Percentiles rank a stretch among this genome's conserved stretches.
These are phyloP conservation scores for Plasmopara halstedii DNA, from an alignment of 352 stramenopile genomes.

Conservation along the genomic window DNA sequence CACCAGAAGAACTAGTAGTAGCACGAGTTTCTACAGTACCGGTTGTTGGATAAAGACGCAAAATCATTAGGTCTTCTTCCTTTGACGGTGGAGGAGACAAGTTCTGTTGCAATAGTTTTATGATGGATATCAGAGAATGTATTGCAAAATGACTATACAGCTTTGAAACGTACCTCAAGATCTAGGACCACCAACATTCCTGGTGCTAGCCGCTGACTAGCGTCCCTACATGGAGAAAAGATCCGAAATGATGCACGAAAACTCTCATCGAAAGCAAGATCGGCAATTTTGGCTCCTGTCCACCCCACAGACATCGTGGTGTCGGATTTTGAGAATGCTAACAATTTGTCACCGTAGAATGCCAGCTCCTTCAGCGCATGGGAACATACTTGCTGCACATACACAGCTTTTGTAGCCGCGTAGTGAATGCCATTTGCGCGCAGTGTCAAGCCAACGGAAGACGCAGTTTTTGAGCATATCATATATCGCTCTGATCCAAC, in stretches of 20 bases:
- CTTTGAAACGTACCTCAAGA: slow-evolving; percentile 2
- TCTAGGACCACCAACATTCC: slow-evolving; percentile 8
- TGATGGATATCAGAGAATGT: neutral
- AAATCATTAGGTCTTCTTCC: slow-evolving; percentile 3
- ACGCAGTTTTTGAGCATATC: slow-evolving; percentile 1
- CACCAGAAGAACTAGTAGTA: slow-evolving; percentile 2
- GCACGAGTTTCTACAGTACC: slow-evolving; percentile 1
- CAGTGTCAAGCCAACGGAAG: slow-evolving; percentile 4
- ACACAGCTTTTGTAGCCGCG: slow-evolving; percentile 6
- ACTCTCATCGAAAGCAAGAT: slow-evolving; percentile 1
- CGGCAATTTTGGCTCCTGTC: slow-evolving; percentile 7
- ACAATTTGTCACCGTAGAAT: slow-evolving; percentile 1
- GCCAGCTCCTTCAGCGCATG: neutral
- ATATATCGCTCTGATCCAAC: slow-evolving; percentile 1
- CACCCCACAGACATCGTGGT: neutral
- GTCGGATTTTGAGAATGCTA: slow-evolving; percentile 3
- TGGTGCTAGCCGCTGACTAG: slow-evolving; percentile 3
- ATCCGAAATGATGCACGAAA: slow-evolving; percentile 7
- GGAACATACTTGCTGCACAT: slow-evolving; percentile 5
- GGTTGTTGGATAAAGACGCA: slow-evolving; percentile 1
- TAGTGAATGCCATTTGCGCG: slow-evolving; percentile 7
- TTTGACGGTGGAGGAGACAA: slow-evolving; percentile 6
- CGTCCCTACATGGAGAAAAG: slow-evolving; percentile 1
- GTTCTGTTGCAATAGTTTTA: neutral
- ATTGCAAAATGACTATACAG: neutral